phyloP scores from a whole-genome alignment of 495 filamentous ascomycete genomes.

The Ramalina intermedia region DNA sequence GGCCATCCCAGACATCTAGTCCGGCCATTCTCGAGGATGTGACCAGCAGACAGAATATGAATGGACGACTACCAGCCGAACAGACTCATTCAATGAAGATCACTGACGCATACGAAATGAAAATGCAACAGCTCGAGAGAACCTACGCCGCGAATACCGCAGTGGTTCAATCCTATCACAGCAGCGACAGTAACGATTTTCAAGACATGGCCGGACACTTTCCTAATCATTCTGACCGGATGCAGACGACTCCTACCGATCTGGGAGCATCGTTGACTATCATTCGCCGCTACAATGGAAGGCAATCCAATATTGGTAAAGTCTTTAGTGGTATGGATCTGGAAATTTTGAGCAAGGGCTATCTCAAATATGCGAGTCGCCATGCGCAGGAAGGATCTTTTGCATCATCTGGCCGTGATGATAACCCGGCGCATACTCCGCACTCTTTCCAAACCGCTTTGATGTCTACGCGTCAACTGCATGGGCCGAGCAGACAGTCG shows the following conservation, averaged over 20 bases:
- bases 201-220: no score
- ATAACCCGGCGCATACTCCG: neutral
- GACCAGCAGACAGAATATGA: slow-evolving; percentile 2
- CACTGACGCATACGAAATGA: no score
- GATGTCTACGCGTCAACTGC: no score
- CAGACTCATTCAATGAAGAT: no score
- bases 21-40: neutral
- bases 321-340: slow-evolving; percentile 43
- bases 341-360: slow-evolving; percentile 47
- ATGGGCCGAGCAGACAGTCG: no score
- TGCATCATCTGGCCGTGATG: neutral
- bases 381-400: neutral
- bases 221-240: no score
- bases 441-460: neutral
- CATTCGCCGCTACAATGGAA: slow-evolving; percentile 73
- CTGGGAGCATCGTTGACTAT: slow-evolving; percentile 48
- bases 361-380: slow-evolving; percentile 34
- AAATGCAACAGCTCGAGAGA: no score
- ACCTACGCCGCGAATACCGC: no score
- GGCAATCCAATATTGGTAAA: slow-evolving; percentile 83
- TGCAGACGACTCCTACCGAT: no score
- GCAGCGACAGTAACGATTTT: neutral
- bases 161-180: no score
- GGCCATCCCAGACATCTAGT: neutral
- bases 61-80: neutral